These are phyloP conservation scores for Pleoardoris graminearum DNA, from an alignment of 2,329 filamentous ascomycete genomes.

Conservation along the genomic window DNA sequence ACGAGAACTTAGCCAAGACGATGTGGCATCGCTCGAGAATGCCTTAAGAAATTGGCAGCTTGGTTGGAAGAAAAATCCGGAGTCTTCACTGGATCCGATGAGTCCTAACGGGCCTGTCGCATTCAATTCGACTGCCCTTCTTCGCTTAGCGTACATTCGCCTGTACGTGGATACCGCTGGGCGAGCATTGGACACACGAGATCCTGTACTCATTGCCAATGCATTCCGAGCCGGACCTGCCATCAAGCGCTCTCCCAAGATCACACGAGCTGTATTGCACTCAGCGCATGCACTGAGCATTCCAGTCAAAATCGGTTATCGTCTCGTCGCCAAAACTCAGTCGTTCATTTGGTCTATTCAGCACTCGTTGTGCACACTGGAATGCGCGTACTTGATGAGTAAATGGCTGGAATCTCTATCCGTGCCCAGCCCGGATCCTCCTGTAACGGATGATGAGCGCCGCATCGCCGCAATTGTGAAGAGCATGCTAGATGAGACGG, in stretches of 20 bases:
- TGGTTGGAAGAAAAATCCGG: conserved; percentile 46
- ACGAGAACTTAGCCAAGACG: conserved; percentile 41
- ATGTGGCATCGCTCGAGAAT: conserved; percentile 49
- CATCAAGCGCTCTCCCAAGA: conserved; percentile 61
- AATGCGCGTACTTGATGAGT: conserved; percentile 47
- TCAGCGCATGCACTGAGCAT: conserved; percentile 70
- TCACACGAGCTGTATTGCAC: conserved; percentile 68
- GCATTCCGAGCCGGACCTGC: conserved; percentile 63
- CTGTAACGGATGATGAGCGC: conserved; percentile 45
- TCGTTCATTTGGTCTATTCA: conserved; percentile 48
- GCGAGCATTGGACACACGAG: conserved; percentile 66
- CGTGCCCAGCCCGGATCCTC: conserved; percentile 35
- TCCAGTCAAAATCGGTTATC: conserved; percentile 59
- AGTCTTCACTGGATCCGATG: conserved; percentile 53
- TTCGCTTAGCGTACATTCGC: conserved; percentile 65
- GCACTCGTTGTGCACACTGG: conserved; percentile 46
- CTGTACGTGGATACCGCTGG: conserved; percentile 68
- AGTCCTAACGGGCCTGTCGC: conserved; percentile 64
- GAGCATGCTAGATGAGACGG: conserved; percentile 49
- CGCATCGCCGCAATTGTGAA: conserved; percentile 45
- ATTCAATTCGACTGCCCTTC: conserved; percentile 66
- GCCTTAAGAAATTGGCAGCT: conserved; percentile 50
- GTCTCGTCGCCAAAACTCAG: conserved; percentile 46
- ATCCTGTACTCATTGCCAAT: conserved; percentile 63
- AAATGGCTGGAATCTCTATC: conserved; percentile 47